Percentiles rank a stretch among this genome's conserved stretches.
phyloP scores from a whole-genome alignment of 495 filamentous ascomycete genomes.

The Aspergillus bridgeri region DNA sequence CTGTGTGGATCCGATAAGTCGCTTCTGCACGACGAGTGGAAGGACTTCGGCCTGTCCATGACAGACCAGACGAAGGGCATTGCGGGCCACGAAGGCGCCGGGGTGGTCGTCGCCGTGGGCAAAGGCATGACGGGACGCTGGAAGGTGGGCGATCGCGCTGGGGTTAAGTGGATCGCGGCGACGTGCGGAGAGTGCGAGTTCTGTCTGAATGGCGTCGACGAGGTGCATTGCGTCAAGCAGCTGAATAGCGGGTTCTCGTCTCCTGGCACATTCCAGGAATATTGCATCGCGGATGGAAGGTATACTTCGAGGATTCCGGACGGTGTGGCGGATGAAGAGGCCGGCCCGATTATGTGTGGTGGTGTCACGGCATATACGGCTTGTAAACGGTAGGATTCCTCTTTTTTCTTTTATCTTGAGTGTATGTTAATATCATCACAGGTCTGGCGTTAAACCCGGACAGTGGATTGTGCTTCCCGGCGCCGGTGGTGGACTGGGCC shows the following conservation, averaged over 20 bases:
- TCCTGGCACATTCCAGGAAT: slow-evolving; percentile 40
- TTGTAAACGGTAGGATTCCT: not conserved
- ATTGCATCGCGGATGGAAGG: slow-evolving; percentile 28
- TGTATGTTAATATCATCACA: slow-evolving; percentile 16
- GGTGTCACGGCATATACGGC: slow-evolving; percentile 24
- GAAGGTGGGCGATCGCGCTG: slow-evolving; percentile 28
- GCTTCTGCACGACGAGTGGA: slow-evolving; percentile 8
- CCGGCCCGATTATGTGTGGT: slow-evolving; percentile 35
- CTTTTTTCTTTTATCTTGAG: not conserved
- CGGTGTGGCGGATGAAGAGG: slow-evolving; percentile 22
- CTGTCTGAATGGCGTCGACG: slow-evolving; percentile 23
- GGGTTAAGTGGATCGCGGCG: slow-evolving; percentile 39
- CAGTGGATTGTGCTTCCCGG: slow-evolving; percentile 35
- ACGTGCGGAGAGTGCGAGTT: slow-evolving; percentile 37
- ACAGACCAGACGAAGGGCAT: slow-evolving; percentile 18
- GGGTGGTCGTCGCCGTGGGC: slow-evolving; percentile 27
- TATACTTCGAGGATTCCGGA: slow-evolving; percentile 31
- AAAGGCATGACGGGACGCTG: slow-evolving; percentile 10
- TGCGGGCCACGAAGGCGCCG: slow-evolving; percentile 39
- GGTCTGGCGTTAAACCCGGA: slow-evolving; percentile 18
- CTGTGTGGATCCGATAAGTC: slow-evolving; percentile 12
- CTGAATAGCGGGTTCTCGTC: slow-evolving; percentile 32
- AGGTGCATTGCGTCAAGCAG: slow-evolving; percentile 31
- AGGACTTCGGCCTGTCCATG: slow-evolving; percentile 8
- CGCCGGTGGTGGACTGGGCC: slow-evolving; percentile 35